These are phyloP conservation scores for Ambrosia hybrid DNA, from an alignment of 140 eudicot species.

Conservation along the genomic window DNA sequence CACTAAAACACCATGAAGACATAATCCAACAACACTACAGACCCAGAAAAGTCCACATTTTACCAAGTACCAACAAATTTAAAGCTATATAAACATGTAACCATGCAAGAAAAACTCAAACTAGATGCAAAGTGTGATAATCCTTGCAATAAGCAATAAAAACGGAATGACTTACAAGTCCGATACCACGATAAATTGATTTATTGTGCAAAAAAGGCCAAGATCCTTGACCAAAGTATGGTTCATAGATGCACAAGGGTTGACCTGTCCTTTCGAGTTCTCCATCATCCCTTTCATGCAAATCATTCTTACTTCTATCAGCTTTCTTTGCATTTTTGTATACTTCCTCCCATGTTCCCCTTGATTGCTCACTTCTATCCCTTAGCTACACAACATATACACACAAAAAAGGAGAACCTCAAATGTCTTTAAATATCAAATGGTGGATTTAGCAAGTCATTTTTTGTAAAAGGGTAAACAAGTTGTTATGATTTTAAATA, in stretches of 20 bases:
- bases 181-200: constrained; percentile 87
- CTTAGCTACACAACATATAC: constrained; percentile 53
- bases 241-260: constrained; percentile 84
- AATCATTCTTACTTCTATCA: constrained; percentile 67
- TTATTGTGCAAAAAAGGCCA: constrained; percentile 89
- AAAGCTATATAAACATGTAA: background rate
- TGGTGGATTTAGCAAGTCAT: background rate
- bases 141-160: constrained; percentile 9
- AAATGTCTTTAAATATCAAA: constrained; percentile 13
- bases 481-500: too few relatives aligned
- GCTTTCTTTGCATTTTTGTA: constrained; percentile 79
- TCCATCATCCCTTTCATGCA: constrained; percentile 95
- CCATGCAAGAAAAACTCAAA: constrained; percentile 16
- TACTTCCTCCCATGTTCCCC: constrained; percentile 95
- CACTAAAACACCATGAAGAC: too few relatives aligned
- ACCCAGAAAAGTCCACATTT: background rate
- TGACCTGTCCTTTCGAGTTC: constrained; percentile 94
- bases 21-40: constrained; percentile 3
- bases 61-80: background rate
- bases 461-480: background rate
- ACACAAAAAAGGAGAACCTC: background rate
- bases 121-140: constrained; percentile 9
- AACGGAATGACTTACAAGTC: constrained; percentile 62
- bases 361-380: constrained; percentile 84
- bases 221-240: constrained; percentile 88